Base-by-base conservation (phyloP, 2,329 filamentous ascomycete species). In the Sphaerostilbella broomeana region DNA sequence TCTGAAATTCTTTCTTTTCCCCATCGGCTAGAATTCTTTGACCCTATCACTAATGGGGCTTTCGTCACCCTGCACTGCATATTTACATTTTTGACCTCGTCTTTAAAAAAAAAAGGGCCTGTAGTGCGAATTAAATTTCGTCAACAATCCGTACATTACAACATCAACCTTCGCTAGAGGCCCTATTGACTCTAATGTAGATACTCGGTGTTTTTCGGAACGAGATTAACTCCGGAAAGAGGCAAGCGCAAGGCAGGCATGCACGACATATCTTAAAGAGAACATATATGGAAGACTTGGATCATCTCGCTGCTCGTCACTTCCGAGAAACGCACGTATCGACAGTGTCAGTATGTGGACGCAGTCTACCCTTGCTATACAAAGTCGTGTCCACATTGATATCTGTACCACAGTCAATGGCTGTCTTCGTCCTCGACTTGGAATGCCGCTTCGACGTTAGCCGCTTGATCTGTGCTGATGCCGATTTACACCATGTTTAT, bases 311-410 rank as follows among this genome's bases (percentile, higher is more conserved):
- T 22, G 51, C 55, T 6, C 61, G 58, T 2, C 70, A 76, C 54
- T 69, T 72, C 35, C 64, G 64, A 20, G 62, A 64, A 8, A 73
- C 71, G 0, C 68, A 69, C 38, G 61, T 65, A 0, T 56, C 67
- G 1, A 62, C 67, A 2, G 53, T 81, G 11, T 63, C 69, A 11
- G 55, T 80, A 37, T 65, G 65, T 12, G 75, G 77, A 2, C 69
- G 73, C 9, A 60, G 69, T 43, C 60, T 76, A 10, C 69, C 74
- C 0, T 61, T 82, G 7, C 51, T 81, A 24, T 78, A 81, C 60
- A 62, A 68, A 38, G 57, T 82, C 4, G 55, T 77, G 17, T 70
- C 71, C 4, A 63, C 62, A 2, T 62, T 79, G 25, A 58, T 79
- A n/a, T 57, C 65, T 0, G 46, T 64, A 4, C 71, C 73, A 8